Evolutionary conservation across 2,329 filamentous ascomycete genomes (phyloP), one percentile per base, ranked within the genome.

Genomic region (Alternaria rosae): DNA sequence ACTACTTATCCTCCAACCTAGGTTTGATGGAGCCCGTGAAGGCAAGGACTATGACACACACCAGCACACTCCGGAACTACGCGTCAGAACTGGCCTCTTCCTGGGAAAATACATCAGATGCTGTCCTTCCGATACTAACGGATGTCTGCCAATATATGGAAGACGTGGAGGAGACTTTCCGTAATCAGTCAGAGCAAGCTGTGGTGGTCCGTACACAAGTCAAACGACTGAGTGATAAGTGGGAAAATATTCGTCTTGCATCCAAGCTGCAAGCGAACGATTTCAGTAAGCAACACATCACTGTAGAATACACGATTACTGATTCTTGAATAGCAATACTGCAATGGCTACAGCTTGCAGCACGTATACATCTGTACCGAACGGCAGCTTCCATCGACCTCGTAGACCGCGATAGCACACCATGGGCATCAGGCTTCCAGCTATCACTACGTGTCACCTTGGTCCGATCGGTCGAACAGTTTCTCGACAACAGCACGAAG

Each of bases 101-200:
- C 9, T 73, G 73, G 72, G 76, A 78, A 48, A 64, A 73, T 28
- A 70, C 70, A 48, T 70, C 75, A 3, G 76, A 78, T 28, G 59
- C 69, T 3, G 66, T 76, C 35, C 64, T 78, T 11, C 74, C 74
- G 6, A 67, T 72, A 3, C 61, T 78, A 15, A 62, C 77, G 20
- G 71, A 78, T 38, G 72, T 70, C 5, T 78, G 76, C 47, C 74
- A 76, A 38, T 77, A 75, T 25, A 73, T 76, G 65, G 76, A 78
- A 62, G 76, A 78, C 43, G 69, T 78, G 6, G 71, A 78, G 25
- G 76, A 78, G 55, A 78, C 76, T 5, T 76, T 78, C 23, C 53
- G 65, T 7, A 64, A 62, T 43, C 68, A 67, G n/a, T 64, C 67
- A 25, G 72, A 74, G 52, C 73, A 74, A 45, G 74, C 72, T 10